phyloP scores from a whole-genome alignment of 73 alveolate species.

The Paramecium biaurelia region DNA sequence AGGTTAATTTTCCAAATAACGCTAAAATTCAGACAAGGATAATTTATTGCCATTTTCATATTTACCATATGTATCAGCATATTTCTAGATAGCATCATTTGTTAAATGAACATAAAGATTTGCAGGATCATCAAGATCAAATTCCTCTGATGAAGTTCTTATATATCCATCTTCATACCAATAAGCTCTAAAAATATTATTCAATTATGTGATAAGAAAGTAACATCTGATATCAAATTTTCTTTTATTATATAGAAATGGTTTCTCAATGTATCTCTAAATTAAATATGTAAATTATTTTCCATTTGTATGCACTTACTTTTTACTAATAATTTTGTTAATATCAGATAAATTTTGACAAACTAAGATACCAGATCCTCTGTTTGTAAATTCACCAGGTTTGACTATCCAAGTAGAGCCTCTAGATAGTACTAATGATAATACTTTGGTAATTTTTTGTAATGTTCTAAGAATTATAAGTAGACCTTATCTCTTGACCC shows the following conservation, averaged over 20 bases:
- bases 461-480: constrained; percentile 37
- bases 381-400: constrained; percentile 64
- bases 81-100: constrained; percentile 88
- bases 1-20: constrained; percentile 64
- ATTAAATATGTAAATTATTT: constrained; percentile 57
- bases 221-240: constrained; percentile 89
- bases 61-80: constrained; percentile 81
- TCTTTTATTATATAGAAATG: constrained; percentile 75
- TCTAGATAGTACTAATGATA: background rate
- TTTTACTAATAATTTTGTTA: background rate
- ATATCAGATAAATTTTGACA: constrained; percentile 22
- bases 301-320: constrained; percentile 51
- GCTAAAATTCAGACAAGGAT: constrained; percentile 79
- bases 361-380: constrained; percentile 62
- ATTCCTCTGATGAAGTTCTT: constrained; percentile 82
- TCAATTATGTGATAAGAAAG: constrained; percentile 74
- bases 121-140: constrained; percentile 74
- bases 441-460: constrained; percentile 36
- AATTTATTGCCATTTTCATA: constrained; percentile 87
- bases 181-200: constrained; percentile 76
- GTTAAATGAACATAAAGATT: constrained; percentile 86
- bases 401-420: constrained; percentile 57
- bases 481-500: constrained; percentile 53
- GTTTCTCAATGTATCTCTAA: constrained; percentile 84
- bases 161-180: constrained; percentile 90